Base-by-base conservation (phyloP, 2,329 filamentous ascomycete genomes). In the Aureobasidium sp. region DNA sequence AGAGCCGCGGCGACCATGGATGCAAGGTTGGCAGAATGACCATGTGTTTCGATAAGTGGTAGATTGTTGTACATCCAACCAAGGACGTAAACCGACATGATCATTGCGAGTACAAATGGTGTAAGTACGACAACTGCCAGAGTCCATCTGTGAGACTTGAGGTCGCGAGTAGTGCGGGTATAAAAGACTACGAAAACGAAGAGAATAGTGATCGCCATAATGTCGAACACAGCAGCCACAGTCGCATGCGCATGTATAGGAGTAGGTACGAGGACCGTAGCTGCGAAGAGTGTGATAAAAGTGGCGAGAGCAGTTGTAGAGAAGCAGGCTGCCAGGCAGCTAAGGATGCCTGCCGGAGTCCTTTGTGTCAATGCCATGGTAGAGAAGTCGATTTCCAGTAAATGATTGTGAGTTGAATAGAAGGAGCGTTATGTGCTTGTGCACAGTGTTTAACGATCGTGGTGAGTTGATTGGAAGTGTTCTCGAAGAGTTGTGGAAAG, bases 1-100 rank as follows among this genome's bases (percentile, higher is more conserved):
- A 73, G 50, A 39, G 70, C 70, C 37, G 68, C 67, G 34, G 46
- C 64, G 34, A 68, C 62, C 37, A 67, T 47, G n/a, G 51, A 32
- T 34, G 23, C 20, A 32, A 56, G 41, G 29, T 58, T 32, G 20
- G 26, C 44, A 20, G 47, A 46, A 29, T 63, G 44, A n/a, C 41
- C 44, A 36, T 61, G 51, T 23, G 63, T 44, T 9, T 52, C 32
- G 32, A 51, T 47, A 9, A 51, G 26, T 3, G 37, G 27, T 17
- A 60, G 56, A 12, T 62, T 60, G n/a, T 42, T 41, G 26, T 63
- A 55, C 44, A 63, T 65, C 60, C 63, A 66, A 39, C 59, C 64
- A 4, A 69, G 50, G 8, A 66, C 44, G 34, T 64, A 64, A 26
- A 70, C 63, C 2, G 69, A 66, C 10, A 69, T 44, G 15, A 66